Base-by-base conservation (phyloP, 1,284 basidiomycete genomes). In the Kalmanozyma brasiliensis region DNA sequence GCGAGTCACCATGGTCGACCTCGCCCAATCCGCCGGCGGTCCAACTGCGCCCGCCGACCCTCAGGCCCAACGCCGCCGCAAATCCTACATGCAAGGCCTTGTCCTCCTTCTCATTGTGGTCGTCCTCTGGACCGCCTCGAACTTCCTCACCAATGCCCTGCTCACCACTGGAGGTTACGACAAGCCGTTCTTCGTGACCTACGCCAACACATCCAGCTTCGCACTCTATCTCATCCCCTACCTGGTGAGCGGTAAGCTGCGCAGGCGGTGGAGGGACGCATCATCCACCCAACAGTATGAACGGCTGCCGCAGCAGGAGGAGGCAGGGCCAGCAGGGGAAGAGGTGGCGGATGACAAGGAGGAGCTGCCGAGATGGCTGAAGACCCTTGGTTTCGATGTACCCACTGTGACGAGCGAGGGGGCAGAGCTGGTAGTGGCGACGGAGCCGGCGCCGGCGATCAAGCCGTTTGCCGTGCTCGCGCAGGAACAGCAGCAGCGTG, bases 121-220 rank as follows among this genome's bases (percentile, higher is more conserved):
- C 41, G 74, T 93, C 22, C 86, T 94, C 13, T 95, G 93, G 93
- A 94, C 77, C 8, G 58, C 60, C 0, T 80, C 77, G 37, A 82
- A 82, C 65, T 82, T 80, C 38, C 52, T 82, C 19, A 77, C 80
- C n/a, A 80, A 74, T 33, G 69, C 74, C 0, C 64, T 78, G 9
- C 56, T 80, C 46, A 82, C 82, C 14, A 73, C 71, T 23, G 74
- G 78, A 6, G 66, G 66, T 24, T 82, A 74, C 67, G 66, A 82
- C 45, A 80, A 82, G 58, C 80, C 79, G 0, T 84, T 84, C 52
- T 76, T 81, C 16, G 76, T 93, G 41, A 96, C 93, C 2, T 96
- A 93, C 76, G 84, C 93, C 76, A 92, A 90, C 82, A 95, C 93
- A 0, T 89, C 92, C 55, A 87, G 91, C 9, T 98, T 97, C 82